Conservation (phyloP, 2,329 filamentous ascomycete genomes). For the Geoglossum cookeanum region DNA sequence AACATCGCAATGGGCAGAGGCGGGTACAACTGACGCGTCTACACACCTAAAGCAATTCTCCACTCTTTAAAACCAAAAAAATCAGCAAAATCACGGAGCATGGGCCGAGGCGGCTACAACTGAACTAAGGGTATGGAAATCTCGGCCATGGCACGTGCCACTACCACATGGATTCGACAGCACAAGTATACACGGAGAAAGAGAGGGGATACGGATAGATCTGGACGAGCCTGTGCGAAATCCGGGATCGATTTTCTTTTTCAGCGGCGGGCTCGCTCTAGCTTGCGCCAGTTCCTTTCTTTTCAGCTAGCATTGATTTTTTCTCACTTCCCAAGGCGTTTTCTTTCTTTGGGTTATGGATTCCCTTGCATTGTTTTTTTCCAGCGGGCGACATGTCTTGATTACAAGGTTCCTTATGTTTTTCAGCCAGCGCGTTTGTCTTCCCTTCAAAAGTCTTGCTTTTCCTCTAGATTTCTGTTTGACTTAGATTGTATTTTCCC, state of each 20-base stretch:
- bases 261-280: background rate
- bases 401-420: background rate
- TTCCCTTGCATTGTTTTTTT: background rate
- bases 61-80: background rate
- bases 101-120: constrained; percentile 20
- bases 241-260: background rate
- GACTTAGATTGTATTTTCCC: background rate
- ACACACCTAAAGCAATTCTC: constrained; percentile 5
- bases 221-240: too few relatives aligned
- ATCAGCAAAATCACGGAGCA: background rate
- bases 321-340: too few relatives aligned
- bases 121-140: constrained; percentile 5
- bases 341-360: background rate
- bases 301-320: background rate
- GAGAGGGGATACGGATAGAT: background rate
- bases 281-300: background rate
- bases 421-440: background rate
- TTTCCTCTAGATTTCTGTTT: background rate
- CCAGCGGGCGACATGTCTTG: too few relatives aligned
- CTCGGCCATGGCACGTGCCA: background rate
- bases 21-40: constrained; percentile 15
- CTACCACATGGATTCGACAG: background rate
- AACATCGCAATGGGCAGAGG: constrained; percentile 6
- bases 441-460: background rate
- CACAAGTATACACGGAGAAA: background rate